phyloP scores from a whole-genome alignment of 78 protist species.

The Isochrysis galbana region DNA sequence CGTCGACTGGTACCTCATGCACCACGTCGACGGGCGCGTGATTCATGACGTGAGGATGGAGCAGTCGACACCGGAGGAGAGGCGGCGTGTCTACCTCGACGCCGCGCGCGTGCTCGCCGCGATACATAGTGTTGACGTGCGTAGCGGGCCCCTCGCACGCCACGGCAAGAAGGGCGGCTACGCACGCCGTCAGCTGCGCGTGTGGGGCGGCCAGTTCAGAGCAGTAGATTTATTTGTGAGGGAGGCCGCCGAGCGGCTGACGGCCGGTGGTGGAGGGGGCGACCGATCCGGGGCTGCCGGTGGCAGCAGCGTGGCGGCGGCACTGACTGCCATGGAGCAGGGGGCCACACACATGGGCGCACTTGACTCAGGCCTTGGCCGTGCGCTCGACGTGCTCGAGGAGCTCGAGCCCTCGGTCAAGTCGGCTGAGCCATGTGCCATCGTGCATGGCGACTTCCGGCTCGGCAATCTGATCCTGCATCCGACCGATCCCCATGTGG shows the following conservation, averaged over 20 bases:
- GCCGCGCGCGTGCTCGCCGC: not conserved
- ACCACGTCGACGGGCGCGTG: constrained; percentile 49
- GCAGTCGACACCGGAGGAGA: not conserved
- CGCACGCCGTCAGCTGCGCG: no score
- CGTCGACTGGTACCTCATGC: constrained; percentile 63
- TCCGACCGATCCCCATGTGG: constrained; percentile 48
- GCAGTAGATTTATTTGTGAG: not conserved
- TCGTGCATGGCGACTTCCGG: constrained; percentile 71
- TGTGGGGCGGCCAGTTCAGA: no score
- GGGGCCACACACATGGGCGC: not conserved
- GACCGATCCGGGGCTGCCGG: constrained; percentile 20
- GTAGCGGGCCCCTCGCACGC: constrained; percentile 6
- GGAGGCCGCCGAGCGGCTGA: not conserved
- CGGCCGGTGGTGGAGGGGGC: not conserved
- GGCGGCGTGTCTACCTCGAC: not conserved
- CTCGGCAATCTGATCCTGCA: constrained; percentile 69
- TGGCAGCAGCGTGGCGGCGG: not conserved
- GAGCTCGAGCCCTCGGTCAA: not conserved
- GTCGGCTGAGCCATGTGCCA: not conserved
- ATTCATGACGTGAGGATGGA: constrained; percentile 20
- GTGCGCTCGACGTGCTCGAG: not conserved
- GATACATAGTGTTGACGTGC: not conserved
- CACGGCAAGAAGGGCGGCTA: no score
- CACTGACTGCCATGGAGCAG: not conserved
- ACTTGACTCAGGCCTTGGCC: no score